Evolutionary conservation across 2,329 filamentous ascomycete genomes (phyloP).

Genomic region (Talaromyces sp.): DNA sequence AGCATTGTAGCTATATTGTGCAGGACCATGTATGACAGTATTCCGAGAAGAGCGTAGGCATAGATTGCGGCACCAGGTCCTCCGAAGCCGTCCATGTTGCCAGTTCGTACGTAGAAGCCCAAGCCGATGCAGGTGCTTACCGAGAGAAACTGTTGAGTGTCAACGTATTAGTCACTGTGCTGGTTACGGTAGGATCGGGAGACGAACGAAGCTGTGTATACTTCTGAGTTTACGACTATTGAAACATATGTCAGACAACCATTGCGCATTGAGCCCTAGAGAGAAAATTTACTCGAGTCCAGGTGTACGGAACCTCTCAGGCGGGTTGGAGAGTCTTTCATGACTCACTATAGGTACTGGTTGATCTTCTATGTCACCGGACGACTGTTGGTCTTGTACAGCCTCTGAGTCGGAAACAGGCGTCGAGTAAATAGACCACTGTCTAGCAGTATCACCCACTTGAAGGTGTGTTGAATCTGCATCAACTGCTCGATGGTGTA

Average conservation of each 20-base stretch:
- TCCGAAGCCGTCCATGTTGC: background rate
- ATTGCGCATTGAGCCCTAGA: background rate
- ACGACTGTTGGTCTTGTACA: background rate
- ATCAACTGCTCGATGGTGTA: too few relatives aligned
- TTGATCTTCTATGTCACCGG: background rate
- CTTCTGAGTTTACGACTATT: background rate
- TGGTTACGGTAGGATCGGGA: background rate
- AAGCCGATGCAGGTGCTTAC: background rate
- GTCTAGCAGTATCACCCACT: too few relatives aligned
- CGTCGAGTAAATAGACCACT: too few relatives aligned
- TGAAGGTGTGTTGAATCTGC: too few relatives aligned
- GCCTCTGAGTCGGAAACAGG: background rate
- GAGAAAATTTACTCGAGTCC: background rate
- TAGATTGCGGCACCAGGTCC: background rate
- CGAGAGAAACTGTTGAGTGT: background rate
- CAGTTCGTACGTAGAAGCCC: background rate
- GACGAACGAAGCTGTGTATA: background rate
- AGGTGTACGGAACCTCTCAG: background rate
- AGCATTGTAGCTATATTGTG: constrained; percentile 3
- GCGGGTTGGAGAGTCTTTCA: background rate
- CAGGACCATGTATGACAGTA: background rate
- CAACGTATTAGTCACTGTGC: background rate
- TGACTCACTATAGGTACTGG: background rate
- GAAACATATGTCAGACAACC: background rate
- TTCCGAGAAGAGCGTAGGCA: background rate